Evolutionary conservation across 768 basidiomycete genomes (phyloP).

Genomic region (Podaxis pistillaris): DNA sequence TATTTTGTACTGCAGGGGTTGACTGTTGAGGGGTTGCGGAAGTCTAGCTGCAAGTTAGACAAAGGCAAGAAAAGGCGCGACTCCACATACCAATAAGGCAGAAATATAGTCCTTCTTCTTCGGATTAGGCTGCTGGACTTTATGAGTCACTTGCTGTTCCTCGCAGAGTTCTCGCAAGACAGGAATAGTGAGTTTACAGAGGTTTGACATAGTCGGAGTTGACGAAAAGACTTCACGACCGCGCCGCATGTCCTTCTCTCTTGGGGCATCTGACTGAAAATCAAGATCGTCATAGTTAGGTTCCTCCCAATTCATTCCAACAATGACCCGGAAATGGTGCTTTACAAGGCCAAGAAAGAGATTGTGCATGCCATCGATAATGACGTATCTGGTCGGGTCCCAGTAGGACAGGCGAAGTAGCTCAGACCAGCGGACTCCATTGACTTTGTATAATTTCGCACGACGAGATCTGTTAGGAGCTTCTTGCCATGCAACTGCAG

Average conservation of each 20-base stretch:
- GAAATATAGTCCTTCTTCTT: background rate
- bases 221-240: background rate
- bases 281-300: background rate
- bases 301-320: conserved; percentile 12
- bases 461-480: background rate
- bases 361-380: conserved; percentile 16
- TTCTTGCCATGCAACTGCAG: background rate
- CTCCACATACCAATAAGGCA: conserved; percentile 1
- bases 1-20: background rate
- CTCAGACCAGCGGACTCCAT: conserved; percentile 15
- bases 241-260: background rate
- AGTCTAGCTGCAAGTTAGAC: background rate
- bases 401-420: conserved; percentile 17
- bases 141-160: background rate
- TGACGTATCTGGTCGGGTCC: conserved; percentile 11
- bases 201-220: background rate
- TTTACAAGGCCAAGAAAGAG: conserved; percentile 17
- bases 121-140: background rate
- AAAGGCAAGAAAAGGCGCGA: background rate
- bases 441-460: background rate
- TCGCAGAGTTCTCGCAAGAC: background rate
- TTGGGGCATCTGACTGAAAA: background rate
- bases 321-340: conserved; percentile 14
- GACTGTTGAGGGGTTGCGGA: background rate
- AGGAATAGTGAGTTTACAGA: background rate